Base-by-base conservation (phyloP, 139 green algal species). In the Tetradesmus obliquus region DNA sequence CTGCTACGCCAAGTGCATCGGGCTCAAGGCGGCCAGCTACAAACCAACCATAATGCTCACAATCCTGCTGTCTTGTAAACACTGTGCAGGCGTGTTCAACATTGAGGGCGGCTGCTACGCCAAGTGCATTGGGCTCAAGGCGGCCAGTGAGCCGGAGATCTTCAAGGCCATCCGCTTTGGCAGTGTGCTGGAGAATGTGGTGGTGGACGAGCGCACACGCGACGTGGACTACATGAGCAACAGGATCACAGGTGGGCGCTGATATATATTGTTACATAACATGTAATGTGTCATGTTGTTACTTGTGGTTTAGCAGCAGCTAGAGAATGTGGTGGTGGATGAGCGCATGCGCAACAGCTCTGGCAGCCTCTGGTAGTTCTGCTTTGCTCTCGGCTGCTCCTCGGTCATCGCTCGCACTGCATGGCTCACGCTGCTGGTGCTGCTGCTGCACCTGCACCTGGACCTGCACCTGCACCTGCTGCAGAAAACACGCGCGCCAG, bases 111-210 rank as follows among this genome's bases (percentile, higher is more conserved):
- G 98, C 87, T 99, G 98, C 95, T 99, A 99, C 85, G 98, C 97
- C 91, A 99, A 99, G 96, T 97, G 92, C 95, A 99, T 99, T 69
- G 95, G 95, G 19, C 94, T 99, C 54, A 95, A 95, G 89, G 86
- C 93, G 91, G 22, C 94, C 82, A 96, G 94, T 58, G 98, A 99
- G 94, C 98, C 98, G 0, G 96, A 98, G 92, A 99, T 99, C 90
- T 99, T 91, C 88, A 92, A 96, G 24, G 98, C 98, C 86, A 98
- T 99, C 90, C 94, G 95, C 32, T 98, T 97, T 93, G 98, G 98
- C 85, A 93, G 97, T 0, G 94, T 99, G 22, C 95, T 99, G 55
- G 98, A 99, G 92, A 99, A 99, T 90, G 96, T 99, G n/a, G 93
- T 97, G 13, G 95, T 98, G n/a, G 95, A 98, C 88, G 92, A 94